These are phyloP conservation scores for Papilionanthe hybrid DNA, from an alignment of 116 monocot species.

Conservation along the genomic window DNA sequence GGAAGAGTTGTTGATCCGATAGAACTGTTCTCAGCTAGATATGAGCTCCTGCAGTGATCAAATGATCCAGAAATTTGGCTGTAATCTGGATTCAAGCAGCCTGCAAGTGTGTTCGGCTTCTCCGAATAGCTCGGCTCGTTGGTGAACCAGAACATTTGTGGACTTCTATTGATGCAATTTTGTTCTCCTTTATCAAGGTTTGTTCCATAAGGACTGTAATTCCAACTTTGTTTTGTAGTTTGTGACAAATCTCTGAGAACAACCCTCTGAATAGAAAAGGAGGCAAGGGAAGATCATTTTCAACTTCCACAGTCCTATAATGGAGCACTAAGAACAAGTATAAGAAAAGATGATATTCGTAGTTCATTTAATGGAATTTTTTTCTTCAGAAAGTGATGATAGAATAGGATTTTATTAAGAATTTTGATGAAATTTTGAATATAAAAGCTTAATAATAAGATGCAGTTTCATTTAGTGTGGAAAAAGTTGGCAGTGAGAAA, in stretches of 20 bases:
- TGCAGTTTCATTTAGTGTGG: too few relatives aligned
- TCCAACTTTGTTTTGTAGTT: slow-evolving; percentile 30
- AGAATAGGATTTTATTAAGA: background rate
- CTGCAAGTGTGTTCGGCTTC: slow-evolving; percentile 15
- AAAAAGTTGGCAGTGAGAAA: too few relatives aligned
- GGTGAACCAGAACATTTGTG: slow-evolving; percentile 15
- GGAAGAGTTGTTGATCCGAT: slow-evolving; percentile 13
- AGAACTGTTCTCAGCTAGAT: slow-evolving; percentile 13
- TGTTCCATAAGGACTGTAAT: slow-evolving; percentile 26
- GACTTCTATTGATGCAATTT: slow-evolving; percentile 34
- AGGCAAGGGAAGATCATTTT: background rate
- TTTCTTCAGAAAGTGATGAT: background rate
- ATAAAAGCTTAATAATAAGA: too few relatives aligned
- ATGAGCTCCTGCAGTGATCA: slow-evolving; percentile 4
- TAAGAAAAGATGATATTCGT: background rate
- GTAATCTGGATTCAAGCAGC: slow-evolving; percentile 9
- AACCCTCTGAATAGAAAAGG: slow-evolving; percentile 26
- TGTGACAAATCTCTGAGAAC: slow-evolving; percentile 28
- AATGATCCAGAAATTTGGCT: slow-evolving; percentile 1
- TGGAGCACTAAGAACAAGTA: background rate
- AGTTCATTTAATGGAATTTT: background rate
- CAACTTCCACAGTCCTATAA: background rate
- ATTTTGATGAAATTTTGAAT: background rate
- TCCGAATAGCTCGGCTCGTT: slow-evolving; percentile 32
- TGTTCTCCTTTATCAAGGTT: slow-evolving; percentile 32